Evolutionary conservation across 2,329 filamentous ascomycete genomes (phyloP).

Genomic region (Sphaceloma murrayae): DNA sequence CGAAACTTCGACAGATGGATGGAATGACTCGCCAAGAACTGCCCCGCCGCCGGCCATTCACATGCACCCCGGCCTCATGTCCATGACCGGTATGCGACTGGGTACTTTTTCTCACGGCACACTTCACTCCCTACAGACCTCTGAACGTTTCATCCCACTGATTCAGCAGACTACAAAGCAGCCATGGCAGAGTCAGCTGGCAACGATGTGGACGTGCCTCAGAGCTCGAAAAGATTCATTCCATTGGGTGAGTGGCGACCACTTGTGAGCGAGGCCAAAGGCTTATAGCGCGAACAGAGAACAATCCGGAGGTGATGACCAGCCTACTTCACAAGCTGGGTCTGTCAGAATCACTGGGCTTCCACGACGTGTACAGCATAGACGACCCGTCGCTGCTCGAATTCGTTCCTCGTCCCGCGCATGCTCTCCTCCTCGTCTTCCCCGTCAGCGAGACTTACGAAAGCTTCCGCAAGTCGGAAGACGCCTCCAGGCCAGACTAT

Average conservation of each 20-base stretch:
- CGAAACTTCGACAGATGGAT: constrained; percentile 4
- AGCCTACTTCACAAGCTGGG: constrained; percentile 73
- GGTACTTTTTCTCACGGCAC: too few species aligned
- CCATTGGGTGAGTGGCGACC: constrained; percentile 16
- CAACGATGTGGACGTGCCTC: not conserved
- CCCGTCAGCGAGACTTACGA: constrained; percentile 75
- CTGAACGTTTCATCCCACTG: too few species aligned
- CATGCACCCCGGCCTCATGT: not conserved
- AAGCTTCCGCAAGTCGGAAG: constrained; percentile 63
- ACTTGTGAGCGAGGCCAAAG: not conserved
- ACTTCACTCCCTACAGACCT: too few species aligned
- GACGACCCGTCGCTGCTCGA: constrained; percentile 74
- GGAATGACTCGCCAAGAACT: not conserved
- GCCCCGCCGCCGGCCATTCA: constrained; percentile 9
- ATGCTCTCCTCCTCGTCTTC: constrained; percentile 86
- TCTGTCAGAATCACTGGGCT: constrained; percentile 62
- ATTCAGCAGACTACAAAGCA: not conserved
- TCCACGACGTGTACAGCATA: constrained; percentile 89
- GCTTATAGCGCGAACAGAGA: constrained; percentile 37
- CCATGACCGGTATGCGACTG: too few species aligned
- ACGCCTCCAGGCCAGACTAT: constrained; percentile 56
- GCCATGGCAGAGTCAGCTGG: not conserved
- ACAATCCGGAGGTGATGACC: constrained; percentile 84
- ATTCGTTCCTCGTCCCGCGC: constrained; percentile 78
- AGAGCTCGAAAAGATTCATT: constrained; percentile 18